phyloP scores from a whole-genome alignment of 257 asterid genomes.

The Jasminum sambac region DNA sequence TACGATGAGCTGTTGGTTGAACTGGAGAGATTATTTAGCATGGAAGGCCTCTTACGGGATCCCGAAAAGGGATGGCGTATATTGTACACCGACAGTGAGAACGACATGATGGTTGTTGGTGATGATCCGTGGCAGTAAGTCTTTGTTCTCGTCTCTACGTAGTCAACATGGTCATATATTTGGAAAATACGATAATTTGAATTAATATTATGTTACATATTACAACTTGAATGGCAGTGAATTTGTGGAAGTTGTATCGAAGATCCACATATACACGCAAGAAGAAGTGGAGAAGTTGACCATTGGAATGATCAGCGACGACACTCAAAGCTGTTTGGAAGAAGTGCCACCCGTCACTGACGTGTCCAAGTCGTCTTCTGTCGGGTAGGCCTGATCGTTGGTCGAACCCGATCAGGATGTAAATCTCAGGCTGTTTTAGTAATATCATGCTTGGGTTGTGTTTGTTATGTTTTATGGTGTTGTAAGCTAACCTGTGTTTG shows the following conservation, averaged over 20 bases:
- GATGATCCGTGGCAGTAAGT: slow-evolving; percentile 99
- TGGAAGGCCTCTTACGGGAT: slow-evolving; percentile 83
- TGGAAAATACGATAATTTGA: neutral
- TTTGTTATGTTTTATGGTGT: neutral
- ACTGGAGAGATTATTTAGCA: slow-evolving; percentile 77
- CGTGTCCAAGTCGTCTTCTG: slow-evolving; percentile 78
- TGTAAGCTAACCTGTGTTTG: neutral
- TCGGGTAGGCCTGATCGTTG: slow-evolving; percentile 69
- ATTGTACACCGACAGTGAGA: slow-evolving; percentile 89
- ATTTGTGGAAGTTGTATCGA: slow-evolving; percentile 72
- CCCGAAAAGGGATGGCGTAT: slow-evolving; percentile 87
- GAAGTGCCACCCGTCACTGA: slow-evolving; percentile 64
- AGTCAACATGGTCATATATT: neutral
- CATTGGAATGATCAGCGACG: slow-evolving; percentile 75
- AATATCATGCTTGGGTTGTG: neutral
- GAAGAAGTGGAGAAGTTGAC: slow-evolving; percentile 90
- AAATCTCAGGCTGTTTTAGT: slow-evolving; percentile 22
- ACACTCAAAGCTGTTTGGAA: slow-evolving; percentile 90
- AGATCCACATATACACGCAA: slow-evolving; percentile 86
- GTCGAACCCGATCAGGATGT: slow-evolving; percentile 46
- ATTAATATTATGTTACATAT: slow-evolving; percentile 3
- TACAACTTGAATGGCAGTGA: slow-evolving; percentile 52
- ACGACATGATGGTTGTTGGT: slow-evolving; percentile 97
- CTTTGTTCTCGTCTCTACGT: neutral
- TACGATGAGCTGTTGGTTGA: slow-evolving; percentile 68